Evolutionary conservation across 257 asterid genomes (phyloP).

Genomic region (Solanum phureja): DNA sequence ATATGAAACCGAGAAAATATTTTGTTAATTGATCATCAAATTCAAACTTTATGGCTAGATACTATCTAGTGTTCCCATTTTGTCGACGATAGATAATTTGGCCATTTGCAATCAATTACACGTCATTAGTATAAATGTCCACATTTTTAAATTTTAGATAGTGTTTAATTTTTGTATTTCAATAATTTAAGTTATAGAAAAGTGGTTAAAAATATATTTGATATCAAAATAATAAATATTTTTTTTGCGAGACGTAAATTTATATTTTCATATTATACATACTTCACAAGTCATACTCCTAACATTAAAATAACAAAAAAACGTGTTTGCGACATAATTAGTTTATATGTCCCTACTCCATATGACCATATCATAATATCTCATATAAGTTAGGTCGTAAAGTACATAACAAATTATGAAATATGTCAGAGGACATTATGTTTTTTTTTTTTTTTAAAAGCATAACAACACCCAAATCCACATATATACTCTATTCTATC

Average conservation of each 20-base stretch:
- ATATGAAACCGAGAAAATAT: too few species aligned
- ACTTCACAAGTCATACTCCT: neutral
- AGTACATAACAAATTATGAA: neutral
- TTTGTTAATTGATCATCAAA: neutral
- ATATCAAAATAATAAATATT: neutral
- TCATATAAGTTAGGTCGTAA: neutral
- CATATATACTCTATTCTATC: neutral
- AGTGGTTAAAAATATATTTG: neutral
- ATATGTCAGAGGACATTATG: neutral
- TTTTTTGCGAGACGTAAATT: neutral
- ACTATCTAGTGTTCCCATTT: neutral
- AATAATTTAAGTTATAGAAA: neutral
- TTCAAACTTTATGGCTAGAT: neutral
- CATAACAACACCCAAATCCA: neutral
- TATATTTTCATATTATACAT: neutral
- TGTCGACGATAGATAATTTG: neutral
- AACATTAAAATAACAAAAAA: neutral
- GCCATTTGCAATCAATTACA: neutral
- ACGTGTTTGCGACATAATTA: neutral
- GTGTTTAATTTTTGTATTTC: neutral
- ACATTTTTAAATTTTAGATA: neutral
- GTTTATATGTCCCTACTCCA: too few species aligned
- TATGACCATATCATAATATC: neutral
- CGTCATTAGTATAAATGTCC: neutral
- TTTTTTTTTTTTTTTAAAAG: too few species aligned